A percentile compares a stretch with the other conserved stretches of the same genome.
Conservation (phyloP, 2,329 filamentous ascomycete species). For the Penicillium occitanis region DNA sequence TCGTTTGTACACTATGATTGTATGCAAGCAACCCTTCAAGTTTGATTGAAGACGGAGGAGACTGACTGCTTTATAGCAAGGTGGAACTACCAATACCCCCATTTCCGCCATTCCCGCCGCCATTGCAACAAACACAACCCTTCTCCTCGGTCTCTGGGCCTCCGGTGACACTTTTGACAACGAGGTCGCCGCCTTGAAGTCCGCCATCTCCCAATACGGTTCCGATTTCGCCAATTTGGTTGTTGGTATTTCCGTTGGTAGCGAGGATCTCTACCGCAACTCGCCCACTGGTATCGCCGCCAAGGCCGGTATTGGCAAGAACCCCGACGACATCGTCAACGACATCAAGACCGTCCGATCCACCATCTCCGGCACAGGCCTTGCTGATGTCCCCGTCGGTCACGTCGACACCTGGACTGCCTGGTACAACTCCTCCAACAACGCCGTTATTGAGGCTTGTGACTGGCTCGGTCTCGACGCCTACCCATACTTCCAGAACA, state of each 20-base stretch:
- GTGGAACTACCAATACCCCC: slow-evolving; percentile 61
- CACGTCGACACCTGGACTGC: slow-evolving; percentile 90
- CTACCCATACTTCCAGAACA: slow-evolving; percentile 79
- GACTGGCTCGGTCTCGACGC: slow-evolving; percentile 85
- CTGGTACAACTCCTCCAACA: slow-evolving; percentile 72
- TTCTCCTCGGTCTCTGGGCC: slow-evolving; percentile 82
- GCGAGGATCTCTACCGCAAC: slow-evolving; percentile 81
- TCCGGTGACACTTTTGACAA: slow-evolving; percentile 65
- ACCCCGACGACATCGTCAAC: slow-evolving; percentile 60
- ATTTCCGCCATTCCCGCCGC: slow-evolving; percentile 78
- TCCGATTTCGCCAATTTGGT: slow-evolving; percentile 58
- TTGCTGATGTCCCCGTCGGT: slow-evolving; percentile 60
- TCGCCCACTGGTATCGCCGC: slow-evolving; percentile 68
- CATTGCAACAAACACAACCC: slow-evolving; percentile 72
- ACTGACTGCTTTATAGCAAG: slow-evolving; percentile 28
- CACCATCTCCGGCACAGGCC: slow-evolving; percentile 61
- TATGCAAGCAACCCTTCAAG: slow-evolving; percentile 21
- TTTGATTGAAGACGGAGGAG: not conserved
- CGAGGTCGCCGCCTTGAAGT: slow-evolving; percentile 70
- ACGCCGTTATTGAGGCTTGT: slow-evolving; percentile 63
- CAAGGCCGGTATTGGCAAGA: slow-evolving; percentile 61
- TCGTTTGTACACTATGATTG: slow-evolving; percentile 64
- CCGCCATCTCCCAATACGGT: slow-evolving; percentile 69
- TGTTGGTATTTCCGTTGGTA: slow-evolving; percentile 80
- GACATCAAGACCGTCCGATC: slow-evolving; percentile 71